phyloP scores from a whole-genome alignment of 495 filamentous ascomycete species.

The Lasiosphaeria miniovina region DNA sequence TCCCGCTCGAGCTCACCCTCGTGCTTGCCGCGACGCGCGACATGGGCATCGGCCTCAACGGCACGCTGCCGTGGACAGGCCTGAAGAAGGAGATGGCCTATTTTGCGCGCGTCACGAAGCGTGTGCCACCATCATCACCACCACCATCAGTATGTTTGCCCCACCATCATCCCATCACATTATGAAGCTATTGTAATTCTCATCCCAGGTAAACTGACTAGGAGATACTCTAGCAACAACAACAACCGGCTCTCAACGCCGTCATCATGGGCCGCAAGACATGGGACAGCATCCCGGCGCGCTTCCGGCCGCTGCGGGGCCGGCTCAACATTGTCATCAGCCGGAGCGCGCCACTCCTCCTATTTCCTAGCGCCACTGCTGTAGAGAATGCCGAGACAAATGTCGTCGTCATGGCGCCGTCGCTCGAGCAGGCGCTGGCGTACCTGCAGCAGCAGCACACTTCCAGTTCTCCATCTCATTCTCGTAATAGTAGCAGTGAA shows the following conservation, averaged over 20 bases:
- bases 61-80: conserved; percentile 82
- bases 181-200: not conserved
- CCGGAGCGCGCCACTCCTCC: not conserved
- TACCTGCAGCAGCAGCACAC: conserved; percentile 18
- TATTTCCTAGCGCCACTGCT: not conserved
- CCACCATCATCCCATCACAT: too few species aligned
- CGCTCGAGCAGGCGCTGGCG: conserved; percentile 58
- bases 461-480: not conserved
- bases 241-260: conserved; percentile 53
- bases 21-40: conserved; percentile 71
- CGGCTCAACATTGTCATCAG: conserved; percentile 73
- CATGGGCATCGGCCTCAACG: conserved; percentile 83
- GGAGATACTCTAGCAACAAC: not conserved
- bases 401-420: conserved; percentile 31
- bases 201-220: not conserved
- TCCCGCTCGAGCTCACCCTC: conserved; percentile 59
- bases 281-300: conserved; percentile 77
- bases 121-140: conserved; percentile 32
- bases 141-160: conserved; percentile 1
- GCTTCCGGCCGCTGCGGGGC: conserved; percentile 74
- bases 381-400: not conserved
- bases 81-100: conserved; percentile 89
- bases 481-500: not conserved
- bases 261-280: conserved; percentile 98
- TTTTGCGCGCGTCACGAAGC: conserved; percentile 87